These are phyloP conservation scores for Fusarium heterosporum DNA, from an alignment of 2,329 filamentous ascomycete species.

Conservation along the genomic window DNA sequence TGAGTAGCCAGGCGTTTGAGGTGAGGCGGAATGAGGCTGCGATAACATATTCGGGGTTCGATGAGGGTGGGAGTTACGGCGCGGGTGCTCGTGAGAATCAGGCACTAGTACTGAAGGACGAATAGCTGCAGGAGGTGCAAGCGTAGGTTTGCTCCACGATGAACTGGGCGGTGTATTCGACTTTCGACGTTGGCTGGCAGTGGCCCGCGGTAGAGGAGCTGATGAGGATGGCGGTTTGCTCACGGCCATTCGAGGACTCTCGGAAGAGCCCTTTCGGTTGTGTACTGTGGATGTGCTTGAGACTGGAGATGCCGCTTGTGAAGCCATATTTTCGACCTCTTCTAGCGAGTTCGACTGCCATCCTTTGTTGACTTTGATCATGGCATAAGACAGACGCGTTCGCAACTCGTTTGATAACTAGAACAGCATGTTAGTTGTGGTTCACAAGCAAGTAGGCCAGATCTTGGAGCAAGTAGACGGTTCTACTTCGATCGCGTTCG, in stretches of 20 bases:
- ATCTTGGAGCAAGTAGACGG: neutral
- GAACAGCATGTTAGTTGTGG: conserved; percentile 32
- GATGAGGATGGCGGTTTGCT: conserved; percentile 42
- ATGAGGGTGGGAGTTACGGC: conserved; percentile 63
- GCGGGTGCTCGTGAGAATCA: conserved; percentile 54
- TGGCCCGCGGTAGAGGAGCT: conserved; percentile 50
- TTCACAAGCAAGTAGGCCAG: neutral
- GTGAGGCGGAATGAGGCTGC: conserved; percentile 61
- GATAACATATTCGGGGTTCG: conserved; percentile 64
- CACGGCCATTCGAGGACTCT: conserved; percentile 63
- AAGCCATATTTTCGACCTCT: conserved; percentile 80
- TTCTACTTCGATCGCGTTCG: neutral
- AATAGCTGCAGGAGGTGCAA: conserved; percentile 67
- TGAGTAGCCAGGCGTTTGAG: conserved; percentile 56
- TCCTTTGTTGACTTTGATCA: conserved; percentile 91
- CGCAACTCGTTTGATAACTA: conserved; percentile 83
- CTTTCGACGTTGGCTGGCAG: conserved; percentile 44
- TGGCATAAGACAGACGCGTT: conserved; percentile 89
- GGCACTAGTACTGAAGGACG: conserved; percentile 58
- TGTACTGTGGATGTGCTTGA: conserved; percentile 69
- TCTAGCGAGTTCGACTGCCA: conserved; percentile 84
- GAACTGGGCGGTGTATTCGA: conserved; percentile 55
- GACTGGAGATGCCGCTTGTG: conserved; percentile 73
- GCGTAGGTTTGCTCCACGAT: conserved; percentile 51
- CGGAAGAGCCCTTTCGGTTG: conserved; percentile 62